Evolutionary conservation across 2,329 filamentous ascomycete genomes (phyloP), one percentile per base, ranked within the genome.

Genomic region (Aspergillus ibericus): DNA sequence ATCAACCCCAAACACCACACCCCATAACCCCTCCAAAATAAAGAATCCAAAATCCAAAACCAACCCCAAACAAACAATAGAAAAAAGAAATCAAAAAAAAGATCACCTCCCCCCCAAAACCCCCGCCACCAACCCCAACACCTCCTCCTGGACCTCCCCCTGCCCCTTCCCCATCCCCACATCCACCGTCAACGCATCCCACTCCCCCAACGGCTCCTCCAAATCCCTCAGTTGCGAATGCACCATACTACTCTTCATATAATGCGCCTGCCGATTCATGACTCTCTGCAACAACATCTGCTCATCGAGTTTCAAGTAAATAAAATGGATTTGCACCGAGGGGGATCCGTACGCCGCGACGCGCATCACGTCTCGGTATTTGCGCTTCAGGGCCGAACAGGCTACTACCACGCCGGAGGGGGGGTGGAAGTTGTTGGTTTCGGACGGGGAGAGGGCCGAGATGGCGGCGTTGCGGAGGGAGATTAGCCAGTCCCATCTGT

Each of bases 401-500:
- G 95, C 96, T 60, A 99, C 85, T 51, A 99, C 91, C n/a, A 97
- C 95, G 50, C 92, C 89, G 29, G 83, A 78, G 16, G 84, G 82
- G 36, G 87, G 86, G 44, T 71, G 61, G 50, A 75, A 76, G 56
- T 80, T 78, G 59, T 72, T 72, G 3, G 60, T 42, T 29, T 69
- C 63, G 13, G 69, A 70, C 7, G 73, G 70, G 10, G 72, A 73
- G 27, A 79, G 86, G 20, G 82, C 81, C 1, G 83, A 83, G 57
- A 83, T 73, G 40, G 80, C 79, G 38, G 78, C 88, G 64, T 91
- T 85, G 63, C 91, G 89, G 13, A 95, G 83, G 12, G 82, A 82
- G 48, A 89, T 91, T 63, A 99, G 87, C 95, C 95, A 99, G 80
- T 97, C 93, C 95, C 95, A 98, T 63, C 95, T 89, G 78, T 99